These are phyloP conservation scores for Ramichloridium luteum DNA, from an alignment of 2,329 filamentous ascomycete genomes.

Conservation along the genomic window DNA sequence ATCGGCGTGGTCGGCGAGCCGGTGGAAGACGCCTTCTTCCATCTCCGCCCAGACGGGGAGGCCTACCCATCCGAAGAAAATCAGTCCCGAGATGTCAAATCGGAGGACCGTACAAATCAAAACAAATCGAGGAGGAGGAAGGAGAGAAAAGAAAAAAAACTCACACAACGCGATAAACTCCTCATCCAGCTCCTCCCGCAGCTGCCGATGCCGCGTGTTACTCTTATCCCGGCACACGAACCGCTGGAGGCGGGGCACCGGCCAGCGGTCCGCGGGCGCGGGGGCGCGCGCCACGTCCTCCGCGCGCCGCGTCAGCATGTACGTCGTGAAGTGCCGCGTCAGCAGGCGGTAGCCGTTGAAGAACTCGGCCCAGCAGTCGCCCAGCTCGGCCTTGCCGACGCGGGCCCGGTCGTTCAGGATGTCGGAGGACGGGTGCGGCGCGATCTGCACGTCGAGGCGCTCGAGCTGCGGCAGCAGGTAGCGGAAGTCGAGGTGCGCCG, in stretches of 20 bases:
- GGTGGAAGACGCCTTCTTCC: constrained; percentile 15
- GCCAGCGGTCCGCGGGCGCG: neutral
- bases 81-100: too few relatives aligned
- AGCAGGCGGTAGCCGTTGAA: constrained; percentile 15
- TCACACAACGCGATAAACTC: constrained; percentile 16
- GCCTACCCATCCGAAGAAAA: too few relatives aligned
- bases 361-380: constrained; percentile 28
- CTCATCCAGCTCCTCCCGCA: constrained; percentile 18
- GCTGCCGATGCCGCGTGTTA: constrained; percentile 6
- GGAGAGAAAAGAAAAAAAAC: too few relatives aligned
- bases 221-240: constrained; percentile 18
- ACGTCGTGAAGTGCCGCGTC: constrained; percentile 4
- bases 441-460: constrained; percentile 29
- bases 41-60: constrained; percentile 16
- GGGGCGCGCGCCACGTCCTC: constrained; percentile 2
- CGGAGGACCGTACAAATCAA: too few relatives aligned
- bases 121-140: too few relatives aligned
- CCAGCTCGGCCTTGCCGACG: constrained; percentile 31
- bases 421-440: constrained; percentile 29
- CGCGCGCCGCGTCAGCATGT: constrained; percentile 4
- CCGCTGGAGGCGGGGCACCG: constrained; percentile 9
- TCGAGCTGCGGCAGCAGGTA: constrained; percentile 16
- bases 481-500: constrained; percentile 17
- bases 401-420: constrained; percentile 27
- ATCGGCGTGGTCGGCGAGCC: constrained; percentile 6